Conservation (phyloP, 2,329 filamentous ascomycete genomes). For the Hymenoscyphus repandus region DNA sequence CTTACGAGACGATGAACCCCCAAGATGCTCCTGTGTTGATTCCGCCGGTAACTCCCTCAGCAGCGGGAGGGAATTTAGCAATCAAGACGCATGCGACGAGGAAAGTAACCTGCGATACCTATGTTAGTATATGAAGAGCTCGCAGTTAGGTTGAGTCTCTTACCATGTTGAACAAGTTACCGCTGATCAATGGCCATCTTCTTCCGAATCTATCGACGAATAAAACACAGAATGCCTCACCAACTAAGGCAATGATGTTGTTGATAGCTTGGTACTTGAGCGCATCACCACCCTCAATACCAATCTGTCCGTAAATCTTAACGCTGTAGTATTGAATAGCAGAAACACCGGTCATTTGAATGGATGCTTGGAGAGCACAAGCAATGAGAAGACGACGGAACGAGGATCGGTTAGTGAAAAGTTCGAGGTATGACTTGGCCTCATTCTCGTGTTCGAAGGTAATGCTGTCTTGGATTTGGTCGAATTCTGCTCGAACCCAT, state of each 20-base stretch:
- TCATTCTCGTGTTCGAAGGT: constrained; percentile 56
- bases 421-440: constrained; percentile 56
- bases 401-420: constrained; percentile 54
- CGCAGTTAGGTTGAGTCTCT: constrained; percentile 32
- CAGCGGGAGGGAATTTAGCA: constrained; percentile 52
- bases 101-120: constrained; percentile 44
- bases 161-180: constrained; percentile 66
- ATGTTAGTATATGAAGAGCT: not conserved
- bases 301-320: constrained; percentile 53
- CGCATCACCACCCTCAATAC: constrained; percentile 50
- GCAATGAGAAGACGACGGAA: constrained; percentile 60
- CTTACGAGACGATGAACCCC: constrained; percentile 63
- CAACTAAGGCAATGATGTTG: constrained; percentile 55
- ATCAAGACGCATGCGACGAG: constrained; percentile 57
- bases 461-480: constrained; percentile 59
- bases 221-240: constrained; percentile 53
- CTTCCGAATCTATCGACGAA: constrained; percentile 66
- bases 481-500: constrained; percentile 59
- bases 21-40: constrained; percentile 53
- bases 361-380: constrained; percentile 54
- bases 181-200: constrained; percentile 65
- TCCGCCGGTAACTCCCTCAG: constrained; percentile 27
- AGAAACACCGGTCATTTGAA: constrained; percentile 62
- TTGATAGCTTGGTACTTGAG: constrained; percentile 63
- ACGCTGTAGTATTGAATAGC: constrained; percentile 61